Base-by-base conservation (phyloP, 192 early-diverging fungal genomes). In the Coemansia sp. region DNA sequence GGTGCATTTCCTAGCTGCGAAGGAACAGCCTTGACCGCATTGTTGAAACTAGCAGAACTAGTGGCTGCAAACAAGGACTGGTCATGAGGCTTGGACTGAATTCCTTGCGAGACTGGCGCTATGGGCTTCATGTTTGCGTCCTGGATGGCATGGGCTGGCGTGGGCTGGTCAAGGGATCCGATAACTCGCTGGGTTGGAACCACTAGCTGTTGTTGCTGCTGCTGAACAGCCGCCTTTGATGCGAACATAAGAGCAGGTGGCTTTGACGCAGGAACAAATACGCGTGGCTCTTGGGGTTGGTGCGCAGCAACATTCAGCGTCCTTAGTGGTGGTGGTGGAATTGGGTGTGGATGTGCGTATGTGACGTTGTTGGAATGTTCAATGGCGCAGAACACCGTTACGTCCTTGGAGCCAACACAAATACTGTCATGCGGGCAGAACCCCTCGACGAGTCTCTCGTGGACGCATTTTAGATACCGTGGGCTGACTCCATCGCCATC, bases 321-420 rank as follows among this genome's bases (percentile, higher is more conserved):
- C 56, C 61, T 67, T 33, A 52, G 59, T 17, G 60, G 2, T 30
- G 14, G n/a, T 30, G 52, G 3, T 30, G 52, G 9, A 10, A 31
- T 25, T 30, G 14, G 9, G 6, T 13, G 17, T 54, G 27, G 14
- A 3, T 25, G 48, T 38, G 47, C 28, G 7, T 28, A 34, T 31
- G 33, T 36, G 10, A 40, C 6, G 34, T 57, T 57, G 9, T 7
- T 37, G 11, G 33, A 6, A 20, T 50, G 30, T 19, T 78, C 69
- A 6, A 45, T 38, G 7, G 67, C 71, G 30, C 76, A 79, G 30
- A 74, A 73, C 6, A 79, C 44, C 1, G 76, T 79, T 6, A 67
- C 70, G 52, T 55, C 70, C 41, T 67, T 79, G 28, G 76, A 70
- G 22, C 76, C 76, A 20, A 79, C 61, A 37, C 76, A 79, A 3